A percentile compares a stretch with the other conserved stretches of the same genome.
Conservation (phyloP, 208 protist species). For the Angomonas ambiguus region DNA sequence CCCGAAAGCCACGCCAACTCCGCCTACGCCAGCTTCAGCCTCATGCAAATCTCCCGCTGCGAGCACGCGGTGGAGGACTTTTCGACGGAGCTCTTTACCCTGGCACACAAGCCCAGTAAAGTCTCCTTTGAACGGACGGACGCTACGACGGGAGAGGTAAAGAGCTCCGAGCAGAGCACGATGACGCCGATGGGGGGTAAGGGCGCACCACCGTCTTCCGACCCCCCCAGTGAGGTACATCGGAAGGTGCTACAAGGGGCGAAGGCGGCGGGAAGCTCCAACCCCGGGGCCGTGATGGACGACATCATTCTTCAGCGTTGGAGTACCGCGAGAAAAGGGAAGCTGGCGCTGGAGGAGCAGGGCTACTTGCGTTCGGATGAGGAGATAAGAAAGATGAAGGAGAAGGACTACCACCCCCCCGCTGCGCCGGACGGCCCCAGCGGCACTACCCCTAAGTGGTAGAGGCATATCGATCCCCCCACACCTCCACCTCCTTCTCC, state of each 20-base stretch:
- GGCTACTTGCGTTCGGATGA: slow-evolving; percentile 27
- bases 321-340: slow-evolving; percentile 30
- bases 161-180: background rate
- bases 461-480: no score
- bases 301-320: slow-evolving; percentile 39
- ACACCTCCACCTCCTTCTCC: no score
- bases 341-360: slow-evolving; percentile 31
- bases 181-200: background rate
- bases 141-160: background rate
- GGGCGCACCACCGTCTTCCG: background rate
- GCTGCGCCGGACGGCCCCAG: slow-evolving; percentile 8
- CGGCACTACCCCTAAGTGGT: slow-evolving; percentile 40
- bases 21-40: slow-evolving; percentile 17
- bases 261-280: background rate
- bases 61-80: slow-evolving; percentile 41
- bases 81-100: slow-evolving; percentile 29
- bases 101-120: slow-evolving; percentile 58
- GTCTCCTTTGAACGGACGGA: slow-evolving; percentile 23
- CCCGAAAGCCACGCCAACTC: slow-evolving; percentile 5
- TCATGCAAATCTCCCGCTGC: slow-evolving; percentile 42
- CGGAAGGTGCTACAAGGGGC: slow-evolving; percentile 30
- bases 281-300: slow-evolving; percentile 14
- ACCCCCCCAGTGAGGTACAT: slow-evolving; percentile 24
- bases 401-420: slow-evolving; percentile 12
- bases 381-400: slow-evolving; percentile 28